phyloP scores from a whole-genome alignment of 2,329 filamentous ascomycete species.

The Verticillium nubilum region DNA sequence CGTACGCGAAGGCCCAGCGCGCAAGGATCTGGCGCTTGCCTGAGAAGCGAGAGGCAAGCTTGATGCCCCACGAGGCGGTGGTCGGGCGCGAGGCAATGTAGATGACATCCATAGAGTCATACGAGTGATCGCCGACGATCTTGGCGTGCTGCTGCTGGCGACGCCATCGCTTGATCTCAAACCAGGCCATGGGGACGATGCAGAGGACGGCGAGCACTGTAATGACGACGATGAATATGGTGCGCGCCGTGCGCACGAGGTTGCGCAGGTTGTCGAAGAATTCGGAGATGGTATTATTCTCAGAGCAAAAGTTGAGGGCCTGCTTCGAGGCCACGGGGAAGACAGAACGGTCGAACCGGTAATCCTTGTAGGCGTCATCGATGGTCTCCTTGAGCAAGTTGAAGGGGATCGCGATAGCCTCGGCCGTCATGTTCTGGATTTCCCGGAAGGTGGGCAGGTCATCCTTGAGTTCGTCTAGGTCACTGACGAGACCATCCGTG shows the following conservation, averaged over 20 bases:
- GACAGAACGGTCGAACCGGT: conserved; percentile 68
- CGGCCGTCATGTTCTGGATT: conserved; percentile 75
- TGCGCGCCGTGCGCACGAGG: conserved; percentile 63
- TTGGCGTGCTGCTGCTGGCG: conserved; percentile 64
- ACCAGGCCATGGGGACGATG: conserved; percentile 73
- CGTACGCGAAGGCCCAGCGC: conserved; percentile 82
- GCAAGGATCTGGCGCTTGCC: conserved; percentile 64
- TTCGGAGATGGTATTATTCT: conserved; percentile 72
- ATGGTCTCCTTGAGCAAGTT: conserved; percentile 70
- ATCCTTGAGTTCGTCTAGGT: conserved; percentile 66
- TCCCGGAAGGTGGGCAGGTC: conserved; percentile 79
- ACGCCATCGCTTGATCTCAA: conserved; percentile 74
- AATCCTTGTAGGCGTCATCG: conserved; percentile 64
- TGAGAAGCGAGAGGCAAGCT: conserved; percentile 59
- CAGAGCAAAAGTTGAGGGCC: conserved; percentile 79
- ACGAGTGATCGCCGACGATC: conserved; percentile 58
- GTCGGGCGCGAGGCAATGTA: conserved; percentile 82
- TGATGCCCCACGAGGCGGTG: conserved; percentile 67
- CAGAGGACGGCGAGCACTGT: conserved; percentile 64
- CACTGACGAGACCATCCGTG: conserved; percentile 55
- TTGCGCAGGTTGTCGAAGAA: conserved; percentile 74
- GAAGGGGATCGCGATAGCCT: conserved; percentile 73
- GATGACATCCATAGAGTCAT: conserved; percentile 80
- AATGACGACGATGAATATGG: conserved; percentile 72
- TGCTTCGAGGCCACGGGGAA: conserved; percentile 85